Base-by-base conservation (phyloP, 139 green algal species). In the Closterium sp. region DNA sequence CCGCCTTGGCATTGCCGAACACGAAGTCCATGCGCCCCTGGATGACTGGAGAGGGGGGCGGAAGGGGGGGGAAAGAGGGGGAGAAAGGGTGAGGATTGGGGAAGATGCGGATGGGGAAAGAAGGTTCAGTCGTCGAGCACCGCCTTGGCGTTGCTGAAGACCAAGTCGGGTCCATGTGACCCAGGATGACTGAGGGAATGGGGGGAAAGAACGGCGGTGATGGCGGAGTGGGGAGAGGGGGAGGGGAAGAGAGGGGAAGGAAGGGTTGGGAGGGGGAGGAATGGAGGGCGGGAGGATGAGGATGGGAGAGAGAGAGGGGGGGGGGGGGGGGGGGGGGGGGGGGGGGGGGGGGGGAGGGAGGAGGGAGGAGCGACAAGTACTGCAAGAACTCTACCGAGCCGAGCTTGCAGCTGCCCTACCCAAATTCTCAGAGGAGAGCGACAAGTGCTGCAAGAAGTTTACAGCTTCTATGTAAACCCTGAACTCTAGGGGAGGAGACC, bases 1-100 rank as follows among this genome's bases (percentile, higher is more conserved):
- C 21, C 31, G 84, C 84, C 84, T 88, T 88, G 84, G 84, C 84
- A 10, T 43, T 43, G 84, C 84, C 84, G 32, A 88, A 88, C 12
- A 36, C 84, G 16, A 88, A 88, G 33, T 88, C 84, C 30, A 88
- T 88, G 84, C 84, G 31, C 2, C 84, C 84, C 30, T 88, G 32
- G 84, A 88, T 88, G 83, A 34, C 83, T 86, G 83, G 83, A 28
- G 81, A 21, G 23, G 81, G 21, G 81, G 81, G 23, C 2, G 31
- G 25, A 23, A 9, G 83, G 3, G 83, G 83, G 3, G 69, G 69
- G 69, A 31, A 31, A 4, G 69, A 84, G 23, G 83, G 83, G 83
- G 28, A 86, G 83, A 9, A 86, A 28, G 83, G 30, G 1, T 2
- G n/a, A 5, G n/a, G n/a, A 19, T 4, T 6, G n/a, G 28, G 9